Conservation (phyloP, 495 filamentous ascomycete genomes). For the Cryomyces antarcticus region DNA sequence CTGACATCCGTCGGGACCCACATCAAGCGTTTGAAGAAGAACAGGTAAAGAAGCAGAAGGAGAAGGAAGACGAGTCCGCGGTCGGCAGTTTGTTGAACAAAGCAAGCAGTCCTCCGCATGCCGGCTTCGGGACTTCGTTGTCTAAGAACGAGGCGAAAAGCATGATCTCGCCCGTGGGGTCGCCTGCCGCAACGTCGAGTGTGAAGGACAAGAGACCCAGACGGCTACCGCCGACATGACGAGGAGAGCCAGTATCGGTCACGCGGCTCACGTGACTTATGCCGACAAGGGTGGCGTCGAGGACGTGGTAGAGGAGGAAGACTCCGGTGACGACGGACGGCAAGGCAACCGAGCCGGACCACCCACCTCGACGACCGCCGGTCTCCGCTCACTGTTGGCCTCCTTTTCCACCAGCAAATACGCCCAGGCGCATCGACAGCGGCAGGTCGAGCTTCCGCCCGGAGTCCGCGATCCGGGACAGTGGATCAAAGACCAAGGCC, state of each 20-base stretch:
- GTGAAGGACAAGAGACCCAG: background rate
- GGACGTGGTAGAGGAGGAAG: slow-evolving; percentile 18
- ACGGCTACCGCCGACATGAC: slow-evolving; percentile 2
- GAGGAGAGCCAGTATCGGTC: slow-evolving; percentile 2
- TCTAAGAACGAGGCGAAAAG: background rate
- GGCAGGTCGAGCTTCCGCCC: slow-evolving; percentile 38
- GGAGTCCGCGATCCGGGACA: slow-evolving; percentile 65
- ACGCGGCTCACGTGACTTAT: slow-evolving; percentile 4
- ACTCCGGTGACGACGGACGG: slow-evolving; percentile 22
- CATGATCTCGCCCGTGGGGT: slow-evolving; percentile 12
- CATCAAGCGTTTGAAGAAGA: slow-evolving; percentile 80
- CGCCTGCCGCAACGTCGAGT: slow-evolving; percentile 2
- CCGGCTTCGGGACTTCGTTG: slow-evolving; percentile 15
- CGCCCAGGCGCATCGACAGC: slow-evolving; percentile 30
- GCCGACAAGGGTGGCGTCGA: slow-evolving; percentile 4
- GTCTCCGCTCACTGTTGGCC: slow-evolving; percentile 41
- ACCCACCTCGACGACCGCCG: slow-evolving; percentile 14
- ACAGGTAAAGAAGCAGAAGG: slow-evolving; percentile 57
- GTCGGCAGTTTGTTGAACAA: slow-evolving; percentile 60
- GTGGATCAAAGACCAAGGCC: slow-evolving; percentile 85
- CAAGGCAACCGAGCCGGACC: slow-evolving; percentile 8
- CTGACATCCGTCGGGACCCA: slow-evolving; percentile 82
- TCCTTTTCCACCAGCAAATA: slow-evolving; percentile 56
- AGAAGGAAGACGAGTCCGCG: slow-evolving; percentile 67
- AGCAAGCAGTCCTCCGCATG: slow-evolving; percentile 9